These are phyloP conservation scores for Breviolum minutum DNA, from an alignment of 73 alveolate genomes.

Conservation along the genomic window DNA sequence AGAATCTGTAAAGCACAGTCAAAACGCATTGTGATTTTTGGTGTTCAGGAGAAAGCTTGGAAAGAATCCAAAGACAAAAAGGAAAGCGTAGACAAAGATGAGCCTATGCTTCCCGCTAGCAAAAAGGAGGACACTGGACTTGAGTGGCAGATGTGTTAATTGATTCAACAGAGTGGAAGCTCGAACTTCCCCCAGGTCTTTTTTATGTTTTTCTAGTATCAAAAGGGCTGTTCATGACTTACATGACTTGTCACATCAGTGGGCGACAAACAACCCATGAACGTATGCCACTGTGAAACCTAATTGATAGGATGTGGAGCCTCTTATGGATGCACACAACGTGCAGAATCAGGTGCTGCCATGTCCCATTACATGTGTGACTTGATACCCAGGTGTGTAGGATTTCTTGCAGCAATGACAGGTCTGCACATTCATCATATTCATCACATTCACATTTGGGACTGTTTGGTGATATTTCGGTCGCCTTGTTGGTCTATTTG, in stretches of 20 bases:
- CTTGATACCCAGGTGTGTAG: no score
- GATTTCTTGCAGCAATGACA: no score
- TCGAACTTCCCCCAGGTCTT: no score
- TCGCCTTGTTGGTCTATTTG: no score
- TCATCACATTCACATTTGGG: no score
- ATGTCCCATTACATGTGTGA: no score
- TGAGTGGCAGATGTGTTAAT: no score
- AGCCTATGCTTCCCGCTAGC: constrained; percentile 55
- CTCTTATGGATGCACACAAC: constrained; percentile 18
- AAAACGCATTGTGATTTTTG: background rate
- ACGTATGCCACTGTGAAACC: background rate
- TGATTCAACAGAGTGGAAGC: no score
- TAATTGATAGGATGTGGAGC: constrained; percentile 5
- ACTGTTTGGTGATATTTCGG: no score
- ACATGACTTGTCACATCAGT: background rate
- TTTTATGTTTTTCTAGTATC: background rate
- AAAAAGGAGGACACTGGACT: constrained; percentile 32
- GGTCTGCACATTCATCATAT: no score
- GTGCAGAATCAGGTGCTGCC: constrained; percentile 43
- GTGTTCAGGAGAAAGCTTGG: constrained; percentile 21
- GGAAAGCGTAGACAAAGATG: background rate
- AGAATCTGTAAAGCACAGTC: background rate
- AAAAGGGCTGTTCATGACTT: background rate
- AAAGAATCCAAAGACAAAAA: constrained; percentile 27
- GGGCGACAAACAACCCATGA: no score